phyloP scores from a whole-genome alignment of 192 early-diverging fungal genomes.

The Coemansia sp. region DNA sequence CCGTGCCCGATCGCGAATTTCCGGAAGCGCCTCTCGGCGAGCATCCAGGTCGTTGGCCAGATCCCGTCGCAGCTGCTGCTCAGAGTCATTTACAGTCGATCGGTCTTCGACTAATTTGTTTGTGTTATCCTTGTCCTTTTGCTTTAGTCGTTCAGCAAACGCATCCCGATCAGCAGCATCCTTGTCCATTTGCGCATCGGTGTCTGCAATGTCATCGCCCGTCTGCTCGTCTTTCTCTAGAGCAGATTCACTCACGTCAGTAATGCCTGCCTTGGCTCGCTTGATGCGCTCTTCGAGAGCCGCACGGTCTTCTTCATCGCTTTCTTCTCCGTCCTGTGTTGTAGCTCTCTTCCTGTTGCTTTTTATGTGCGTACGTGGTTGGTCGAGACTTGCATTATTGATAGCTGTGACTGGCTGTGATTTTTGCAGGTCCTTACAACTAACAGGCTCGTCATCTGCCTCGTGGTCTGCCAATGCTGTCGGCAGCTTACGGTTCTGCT shows the following conservation, averaged over 20 bases:
- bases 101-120: conserved; percentile 59
- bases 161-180: conserved; percentile 90
- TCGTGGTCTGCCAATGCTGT: background rate
- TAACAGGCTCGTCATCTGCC: background rate
- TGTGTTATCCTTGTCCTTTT: conserved; percentile 75
- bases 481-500: background rate
- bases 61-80: conserved; percentile 66
- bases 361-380: background rate
- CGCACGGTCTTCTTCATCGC: conserved; percentile 64
- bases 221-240: background rate
- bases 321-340: conserved; percentile 51
- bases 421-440: background rate
- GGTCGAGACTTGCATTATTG: background rate
- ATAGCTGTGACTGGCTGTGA: background rate
- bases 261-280: conserved; percentile 55
- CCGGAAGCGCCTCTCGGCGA: conserved; percentile 65
- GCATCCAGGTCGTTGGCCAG: conserved; percentile 81
- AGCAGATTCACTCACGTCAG: conserved; percentile 16
- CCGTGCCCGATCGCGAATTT: conserved; percentile 83
- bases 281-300: conserved; percentile 56
- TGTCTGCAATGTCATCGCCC: conserved; percentile 32
- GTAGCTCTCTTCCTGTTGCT: conserved; percentile 34
- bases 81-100: conserved; percentile 55
- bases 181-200: conserved; percentile 48
- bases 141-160: conserved; percentile 76